Base-by-base conservation (phyloP, 2,329 filamentous ascomycete species). In the Madurella fahalii region DNA sequence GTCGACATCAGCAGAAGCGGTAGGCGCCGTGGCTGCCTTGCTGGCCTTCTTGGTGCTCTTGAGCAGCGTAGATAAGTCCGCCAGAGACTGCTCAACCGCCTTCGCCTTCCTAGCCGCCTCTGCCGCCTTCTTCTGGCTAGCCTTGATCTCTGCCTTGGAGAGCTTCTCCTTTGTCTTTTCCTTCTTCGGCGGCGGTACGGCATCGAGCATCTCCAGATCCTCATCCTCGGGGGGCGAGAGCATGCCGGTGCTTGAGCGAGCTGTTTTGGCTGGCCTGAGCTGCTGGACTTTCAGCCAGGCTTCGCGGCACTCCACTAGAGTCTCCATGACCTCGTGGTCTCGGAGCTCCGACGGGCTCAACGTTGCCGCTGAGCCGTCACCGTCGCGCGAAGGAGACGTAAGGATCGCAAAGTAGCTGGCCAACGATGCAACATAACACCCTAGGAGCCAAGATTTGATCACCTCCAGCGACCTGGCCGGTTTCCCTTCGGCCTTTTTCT, bases 361-460 rank as follows among this genome's bases (percentile, higher is more conserved):
- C 0, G 89, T 79, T 55, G 84, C 79, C 12, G 73, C 71, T 0
- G 74, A 71, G 8, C 77, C 78, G 37, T 77, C 72, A 1, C 75
- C 74, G 55, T 85, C 83, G 47, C 85, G 78, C 2, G 85, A 80
- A 1, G 90, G 86, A 0, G 90, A 95, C 11, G 90, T 90, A n/a
- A 99, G 75, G 37, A 97, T 81, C 39, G 92, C 89, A 69, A 99
- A 96, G 71, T 99, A 99, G 83, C 96, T 92, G 47, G 89, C 86
- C 62, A 99, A 77, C 1, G 90, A 81, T 42, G 89, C 90, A 20
- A 97, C 77, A 67, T 99, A 97, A 56, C 91, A 89, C 5, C 89
- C 86, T 40, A 95, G 77, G 11, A 92, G 84, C 69, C 90, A 85
- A 67, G 88, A 86, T 69, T 93, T 94, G 55, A 90, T 78, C 9